phyloP scores from a whole-genome alignment of 116 monocot species.

The Thalassia testudinum region DNA sequence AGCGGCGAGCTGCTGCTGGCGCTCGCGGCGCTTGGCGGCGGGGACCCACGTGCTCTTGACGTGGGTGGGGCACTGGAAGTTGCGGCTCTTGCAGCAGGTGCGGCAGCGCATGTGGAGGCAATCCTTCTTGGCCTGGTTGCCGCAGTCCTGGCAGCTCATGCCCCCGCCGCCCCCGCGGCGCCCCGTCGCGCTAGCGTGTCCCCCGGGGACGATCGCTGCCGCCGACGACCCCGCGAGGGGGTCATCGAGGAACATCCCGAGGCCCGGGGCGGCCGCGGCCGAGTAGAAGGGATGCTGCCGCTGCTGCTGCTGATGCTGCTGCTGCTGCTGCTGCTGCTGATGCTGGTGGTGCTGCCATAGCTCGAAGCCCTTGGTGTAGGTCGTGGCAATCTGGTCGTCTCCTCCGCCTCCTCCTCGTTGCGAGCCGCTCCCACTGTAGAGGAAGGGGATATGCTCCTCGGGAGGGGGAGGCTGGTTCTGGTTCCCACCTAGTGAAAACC shows the following conservation, averaged over 20 bases:
- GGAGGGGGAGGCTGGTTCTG: constrained; percentile 2
- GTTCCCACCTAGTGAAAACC: constrained; percentile 23
- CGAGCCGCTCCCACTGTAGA: no score
- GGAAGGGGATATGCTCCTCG: constrained; percentile 15
- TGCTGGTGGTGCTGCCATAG: constrained; percentile 30
- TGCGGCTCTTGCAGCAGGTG: constrained; percentile 86
- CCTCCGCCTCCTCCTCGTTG: constrained; percentile 1
- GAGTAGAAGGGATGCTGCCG: background rate
- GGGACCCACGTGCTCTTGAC: constrained; percentile 97
- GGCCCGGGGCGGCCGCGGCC: constrained; percentile 1
- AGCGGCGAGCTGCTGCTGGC: constrained; percentile 19
- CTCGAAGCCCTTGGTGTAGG: constrained; percentile 27
- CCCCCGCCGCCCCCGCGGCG: constrained; percentile 11
- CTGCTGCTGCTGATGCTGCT: background rate
- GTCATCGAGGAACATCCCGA: constrained; percentile 20
- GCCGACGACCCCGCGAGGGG: constrained; percentile 6
- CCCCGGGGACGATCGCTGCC: constrained; percentile 2
- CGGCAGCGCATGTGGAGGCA: constrained; percentile 76
- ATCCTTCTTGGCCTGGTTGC: constrained; percentile 96
- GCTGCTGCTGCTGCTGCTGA: background rate
- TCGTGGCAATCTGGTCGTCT: constrained; percentile 7
- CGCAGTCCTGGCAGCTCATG: constrained; percentile 92
- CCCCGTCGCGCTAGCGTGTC: constrained; percentile 3
- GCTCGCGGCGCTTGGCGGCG: constrained; percentile 78
- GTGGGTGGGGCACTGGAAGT: constrained; percentile 78